Conservation (phyloP, 1,284 basidiomycete genomes). For the Coniferiporia sulphurascens region DNA sequence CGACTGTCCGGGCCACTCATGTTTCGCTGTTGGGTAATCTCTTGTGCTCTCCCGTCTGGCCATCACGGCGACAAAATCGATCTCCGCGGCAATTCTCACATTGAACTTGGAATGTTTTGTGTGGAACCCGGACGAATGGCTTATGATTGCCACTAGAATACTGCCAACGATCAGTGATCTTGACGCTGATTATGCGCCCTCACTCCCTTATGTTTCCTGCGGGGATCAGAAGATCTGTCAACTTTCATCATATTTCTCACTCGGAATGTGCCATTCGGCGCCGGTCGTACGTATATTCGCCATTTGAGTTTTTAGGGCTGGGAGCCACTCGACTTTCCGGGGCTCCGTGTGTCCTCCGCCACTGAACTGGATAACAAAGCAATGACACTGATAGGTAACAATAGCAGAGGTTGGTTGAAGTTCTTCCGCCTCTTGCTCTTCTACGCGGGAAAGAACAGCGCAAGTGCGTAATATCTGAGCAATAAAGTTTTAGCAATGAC, state of each 20-base stretch:
- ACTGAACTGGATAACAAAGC: not conserved
- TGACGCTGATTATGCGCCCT: no score
- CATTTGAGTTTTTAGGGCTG: not conserved
- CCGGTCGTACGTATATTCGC: not conserved
- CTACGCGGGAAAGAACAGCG: not conserved
- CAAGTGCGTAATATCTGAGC: not conserved
- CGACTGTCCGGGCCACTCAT: not conserved
- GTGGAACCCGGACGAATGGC: not conserved
- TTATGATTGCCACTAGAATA: not conserved
- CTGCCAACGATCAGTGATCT: not conserved
- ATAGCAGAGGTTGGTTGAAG: not conserved
- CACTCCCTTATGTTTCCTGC: no score
- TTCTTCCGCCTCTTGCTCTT: not conserved
- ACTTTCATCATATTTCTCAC: no score
- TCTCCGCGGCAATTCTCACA: slow-evolving; percentile 9
- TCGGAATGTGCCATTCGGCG: not conserved
- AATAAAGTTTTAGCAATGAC: not conserved
- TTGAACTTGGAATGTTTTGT: not conserved
- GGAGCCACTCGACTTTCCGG: not conserved
- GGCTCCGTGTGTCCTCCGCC: not conserved
- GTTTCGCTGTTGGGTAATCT: not conserved
- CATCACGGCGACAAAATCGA: not conserved
- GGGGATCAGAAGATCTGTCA: no score
- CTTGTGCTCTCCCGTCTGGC: not conserved
- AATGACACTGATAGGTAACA: not conserved